Conservation (phyloP, 805 yeast genomes). For the Teunomyces lycoperdinae region DNA sequence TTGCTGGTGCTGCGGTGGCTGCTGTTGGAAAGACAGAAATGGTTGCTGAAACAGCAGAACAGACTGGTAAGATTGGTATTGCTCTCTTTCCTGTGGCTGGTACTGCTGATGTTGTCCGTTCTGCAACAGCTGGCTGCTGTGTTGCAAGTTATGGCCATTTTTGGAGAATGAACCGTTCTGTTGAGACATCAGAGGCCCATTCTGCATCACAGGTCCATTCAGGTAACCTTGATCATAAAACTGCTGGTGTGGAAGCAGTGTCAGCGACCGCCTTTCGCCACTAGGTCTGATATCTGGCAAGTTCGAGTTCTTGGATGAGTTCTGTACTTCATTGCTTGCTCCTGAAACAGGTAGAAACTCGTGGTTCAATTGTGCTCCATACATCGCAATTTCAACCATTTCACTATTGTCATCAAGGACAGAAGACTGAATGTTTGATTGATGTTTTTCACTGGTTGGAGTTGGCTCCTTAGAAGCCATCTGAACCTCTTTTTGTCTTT, state of each 20-base stretch:
- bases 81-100: conserved; percentile 3
- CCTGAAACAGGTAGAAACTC: conserved; percentile 12
- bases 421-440: background rate
- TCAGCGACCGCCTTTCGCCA: background rate
- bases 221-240: background rate
- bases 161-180: background rate
- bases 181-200: background rate
- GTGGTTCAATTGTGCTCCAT: conserved; percentile 34
- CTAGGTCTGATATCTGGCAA: background rate
- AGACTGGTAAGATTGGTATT: background rate
- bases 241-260: conserved; percentile 4
- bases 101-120: conserved; percentile 6
- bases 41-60: background rate
- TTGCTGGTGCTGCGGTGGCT: background rate
- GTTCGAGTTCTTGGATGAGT: background rate
- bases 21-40: background rate
- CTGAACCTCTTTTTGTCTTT: background rate
- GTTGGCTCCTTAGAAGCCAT: background rate
- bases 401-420: conserved; percentile 25
- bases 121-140: background rate
- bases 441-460: background rate
- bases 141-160: background rate
- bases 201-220: background rate
- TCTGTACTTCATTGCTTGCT: background rate
- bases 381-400: conserved; percentile 35